phyloP scores from a whole-genome alignment of 441 rosid species.

The California macrophylla region DNA sequence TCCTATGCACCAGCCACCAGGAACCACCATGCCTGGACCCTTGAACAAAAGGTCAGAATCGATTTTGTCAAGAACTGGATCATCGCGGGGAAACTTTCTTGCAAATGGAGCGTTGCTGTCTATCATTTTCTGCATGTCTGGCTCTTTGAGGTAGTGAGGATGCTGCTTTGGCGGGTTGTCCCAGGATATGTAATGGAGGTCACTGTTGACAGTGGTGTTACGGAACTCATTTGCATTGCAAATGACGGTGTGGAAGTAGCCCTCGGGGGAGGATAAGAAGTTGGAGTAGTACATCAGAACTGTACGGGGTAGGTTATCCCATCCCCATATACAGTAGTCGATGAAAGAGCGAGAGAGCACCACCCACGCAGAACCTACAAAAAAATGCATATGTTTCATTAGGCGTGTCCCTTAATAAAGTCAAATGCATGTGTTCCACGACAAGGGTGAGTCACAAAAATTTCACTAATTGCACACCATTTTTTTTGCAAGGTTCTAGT shows the following conservation, averaged over 20 bases:
- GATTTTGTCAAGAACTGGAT: slow-evolving; percentile 68
- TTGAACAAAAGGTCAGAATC: slow-evolving; percentile 68
- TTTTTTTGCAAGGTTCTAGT: background rate
- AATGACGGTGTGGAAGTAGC: slow-evolving; percentile 78
- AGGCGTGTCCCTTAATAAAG: background rate
- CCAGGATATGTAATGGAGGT: slow-evolving; percentile 92
- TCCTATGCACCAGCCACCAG: slow-evolving; percentile 85
- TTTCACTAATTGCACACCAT: background rate
- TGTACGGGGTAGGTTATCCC: slow-evolving; percentile 80
- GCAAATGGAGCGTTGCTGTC: slow-evolving; percentile 77
- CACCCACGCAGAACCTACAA: slow-evolving; percentile 82
- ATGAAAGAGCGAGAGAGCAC: slow-evolving; percentile 56
- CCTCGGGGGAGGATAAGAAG: slow-evolving; percentile 85
- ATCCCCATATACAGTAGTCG: slow-evolving; percentile 72
- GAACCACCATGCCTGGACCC: slow-evolving; percentile 50
- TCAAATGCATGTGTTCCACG: background rate
- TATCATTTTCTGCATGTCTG: slow-evolving; percentile 69
- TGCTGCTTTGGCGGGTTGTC: slow-evolving; percentile 93
- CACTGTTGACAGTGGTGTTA: slow-evolving; percentile 53
- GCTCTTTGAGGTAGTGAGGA: slow-evolving; percentile 45
- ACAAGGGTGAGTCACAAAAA: background rate
- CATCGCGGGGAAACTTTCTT: slow-evolving; percentile 63
- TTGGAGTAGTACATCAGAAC: slow-evolving; percentile 77
- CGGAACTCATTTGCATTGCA: slow-evolving; percentile 55
- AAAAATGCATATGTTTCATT: background rate